Base-by-base conservation (phyloP, 257 asterid species). In the Primulina huaijiensis region DNA sequence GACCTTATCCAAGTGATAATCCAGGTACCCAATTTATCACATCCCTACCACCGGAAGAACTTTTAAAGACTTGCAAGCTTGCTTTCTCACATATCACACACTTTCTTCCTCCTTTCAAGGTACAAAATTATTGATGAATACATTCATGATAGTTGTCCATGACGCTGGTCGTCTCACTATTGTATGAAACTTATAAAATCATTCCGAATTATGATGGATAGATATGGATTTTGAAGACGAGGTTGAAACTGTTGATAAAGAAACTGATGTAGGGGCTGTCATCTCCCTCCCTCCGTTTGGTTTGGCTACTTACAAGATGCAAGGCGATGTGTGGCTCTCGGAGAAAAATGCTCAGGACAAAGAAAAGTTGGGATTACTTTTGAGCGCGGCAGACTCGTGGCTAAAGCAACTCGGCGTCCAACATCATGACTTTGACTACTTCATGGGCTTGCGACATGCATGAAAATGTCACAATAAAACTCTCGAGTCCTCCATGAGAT, bases 101-200 rank as follows among this genome's bases (percentile, higher is more conserved):
- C 84, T 84, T 64, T 84, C 88, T 43, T 81, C 88, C 21, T 81
- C 88, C 60, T 84, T 84, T 69, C 86, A 84, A 77, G 88, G 88
- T 83, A 68, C 7, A 50, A 30, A 6, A 30, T 50, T 37, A 1
- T 16, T 63, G 50, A 40, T 14, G 9, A 23, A 38, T 4, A 8
- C 14, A 25, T 38, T 29, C 1, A 17, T n/a, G 53, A 43, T 31
- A 29, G 17, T 14, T 62, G 25, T 31, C 46, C 35, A 17, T 30
- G 1, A 14, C 16, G 12, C 46, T 16, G 6, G 9, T 27, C 4
- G 7, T 12, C 21, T 31, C 11, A 17, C 38, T 62, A 2, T 34
- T 62, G 30, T 11, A 34, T 23, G 53, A 62, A 17, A 62, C 23
- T 21, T 58, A 27, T 40, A 20, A 0, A 62, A 31, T n/a, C 31